phyloP scores from a whole-genome alignment of 805 yeast species.

The Monosporozyma siamensis region DNA sequence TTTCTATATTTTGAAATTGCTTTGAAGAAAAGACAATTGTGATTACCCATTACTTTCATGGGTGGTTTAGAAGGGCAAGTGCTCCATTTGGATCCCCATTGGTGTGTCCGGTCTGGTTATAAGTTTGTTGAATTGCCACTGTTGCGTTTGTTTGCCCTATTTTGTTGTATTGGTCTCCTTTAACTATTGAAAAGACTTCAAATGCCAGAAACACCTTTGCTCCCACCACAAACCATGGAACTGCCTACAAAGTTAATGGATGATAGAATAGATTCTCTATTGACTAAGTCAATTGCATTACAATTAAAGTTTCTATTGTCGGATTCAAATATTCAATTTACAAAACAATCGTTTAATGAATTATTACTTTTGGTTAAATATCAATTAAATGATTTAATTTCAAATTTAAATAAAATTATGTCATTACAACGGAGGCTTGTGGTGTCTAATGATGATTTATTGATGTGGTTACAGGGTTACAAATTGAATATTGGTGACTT shows the following conservation, averaged over 20 bases:
- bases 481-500: slow-evolving; percentile 35
- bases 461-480: slow-evolving; percentile 36
- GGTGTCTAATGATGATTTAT: slow-evolving; percentile 46
- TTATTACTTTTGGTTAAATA: slow-evolving; percentile 30
- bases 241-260: slow-evolving; percentile 15
- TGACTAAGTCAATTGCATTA: slow-evolving; percentile 31
- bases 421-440: slow-evolving; percentile 50
- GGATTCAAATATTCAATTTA: slow-evolving; percentile 24
- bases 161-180: too few species aligned
- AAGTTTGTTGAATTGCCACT: too few species aligned
- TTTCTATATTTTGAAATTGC: too few species aligned
- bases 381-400: slow-evolving; percentile 33
- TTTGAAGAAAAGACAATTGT: too few species aligned
- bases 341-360: slow-evolving; percentile 33
- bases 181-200: too few species aligned
- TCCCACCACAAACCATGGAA: slow-evolving; percentile 7
- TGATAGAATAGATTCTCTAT: slow-evolving; percentile 13
- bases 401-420: slow-evolving; percentile 40
- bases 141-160: too few species aligned
- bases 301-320: slow-evolving; percentile 26
- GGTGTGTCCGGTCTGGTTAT: too few species aligned
- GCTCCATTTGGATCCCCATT: too few species aligned
- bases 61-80: too few species aligned
- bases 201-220: too few species aligned
- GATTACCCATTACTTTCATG: too few species aligned